Percentiles rank a stretch among this genome's conserved stretches.
phyloP scores from a whole-genome alignment of 306 rosid species.

The Albizia julibrissin region DNA sequence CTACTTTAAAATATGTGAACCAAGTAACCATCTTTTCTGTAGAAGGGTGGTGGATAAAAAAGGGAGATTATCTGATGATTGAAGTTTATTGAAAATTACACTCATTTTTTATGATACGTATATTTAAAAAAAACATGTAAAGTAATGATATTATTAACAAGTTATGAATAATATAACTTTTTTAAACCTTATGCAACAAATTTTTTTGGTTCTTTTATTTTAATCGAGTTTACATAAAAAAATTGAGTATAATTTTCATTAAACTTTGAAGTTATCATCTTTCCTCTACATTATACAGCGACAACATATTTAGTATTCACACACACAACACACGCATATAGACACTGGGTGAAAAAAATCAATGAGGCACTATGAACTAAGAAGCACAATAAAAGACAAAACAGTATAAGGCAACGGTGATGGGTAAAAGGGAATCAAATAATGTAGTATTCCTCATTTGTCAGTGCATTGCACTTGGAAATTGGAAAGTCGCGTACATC shows the following conservation, averaged over 20 bases:
- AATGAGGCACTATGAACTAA: neutral
- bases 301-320: too few relatives aligned
- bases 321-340: too few relatives aligned
- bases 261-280: neutral
- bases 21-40: too few relatives aligned
- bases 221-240: neutral
- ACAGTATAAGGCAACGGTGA: neutral
- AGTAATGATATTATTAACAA: neutral
- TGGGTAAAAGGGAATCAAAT: neutral
- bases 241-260: neutral
- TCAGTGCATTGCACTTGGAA: slow-evolving; percentile 14
- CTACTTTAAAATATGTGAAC: neutral
- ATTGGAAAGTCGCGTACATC: slow-evolving; percentile 17
- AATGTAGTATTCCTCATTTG: neutral
- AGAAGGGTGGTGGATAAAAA: too few relatives aligned
- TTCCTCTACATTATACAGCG: neutral
- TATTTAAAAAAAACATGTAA: too few relatives aligned
- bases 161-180: neutral
- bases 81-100: too few relatives aligned
- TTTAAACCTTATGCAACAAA: neutral
- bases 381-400: neutral
- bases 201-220: neutral
- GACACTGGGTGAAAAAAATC: neutral
- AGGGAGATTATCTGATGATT: too few relatives aligned
- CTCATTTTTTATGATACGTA: too few relatives aligned